Base-by-base conservation (phyloP, 2,329 filamentous ascomycete genomes). In the Claviceps sp. region DNA sequence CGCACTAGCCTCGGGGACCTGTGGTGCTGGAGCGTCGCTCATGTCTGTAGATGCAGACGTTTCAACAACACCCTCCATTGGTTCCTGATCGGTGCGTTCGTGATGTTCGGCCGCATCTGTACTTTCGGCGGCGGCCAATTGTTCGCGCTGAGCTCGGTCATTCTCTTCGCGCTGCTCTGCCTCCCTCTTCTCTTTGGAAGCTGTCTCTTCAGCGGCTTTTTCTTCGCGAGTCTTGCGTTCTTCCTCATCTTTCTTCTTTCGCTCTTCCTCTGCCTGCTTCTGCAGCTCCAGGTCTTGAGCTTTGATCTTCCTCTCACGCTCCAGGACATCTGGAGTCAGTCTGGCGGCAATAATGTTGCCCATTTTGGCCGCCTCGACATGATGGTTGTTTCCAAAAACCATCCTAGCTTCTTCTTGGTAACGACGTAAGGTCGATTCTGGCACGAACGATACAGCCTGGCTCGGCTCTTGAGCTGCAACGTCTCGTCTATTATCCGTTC, bases 341-440 rank as follows among this genome's bases (percentile, higher is more conserved):
- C 82, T 70, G 45, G 80, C 82, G 42, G 89, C 73, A 26, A 98
- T 77, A 2, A 81, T 77, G 58, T 80, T 84, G 56, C 84, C 70
- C 16, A 95, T 74, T 55, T 78, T 74, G 2, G 82, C 78, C 62
- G 86, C 86, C 48, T 95, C 89, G 3, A 78, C 64, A 50, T 56
- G 52, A 48, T 84, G 78, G 48, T 70, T 74, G 22, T 73, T 69
- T 26, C 87, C 86, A 66, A 93, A 97, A 0, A 97, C 76, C 65
- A 98, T 82, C 56, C 85, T 83, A 8, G 89, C 84, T 66, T 97
- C 94, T 62, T 96, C 89, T 62, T 87, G 81, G 84, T 94, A 98
- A 55, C 93, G 84, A 50, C 78, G 76, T 52, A 77, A 73, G 1
- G 93, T 97, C 8, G 80, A 75, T 40, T 81, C 79, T 8, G 88